These are phyloP conservation scores for Lactarius vividus DNA, from an alignment of 768 basidiomycete genomes.

Conservation along the genomic window DNA sequence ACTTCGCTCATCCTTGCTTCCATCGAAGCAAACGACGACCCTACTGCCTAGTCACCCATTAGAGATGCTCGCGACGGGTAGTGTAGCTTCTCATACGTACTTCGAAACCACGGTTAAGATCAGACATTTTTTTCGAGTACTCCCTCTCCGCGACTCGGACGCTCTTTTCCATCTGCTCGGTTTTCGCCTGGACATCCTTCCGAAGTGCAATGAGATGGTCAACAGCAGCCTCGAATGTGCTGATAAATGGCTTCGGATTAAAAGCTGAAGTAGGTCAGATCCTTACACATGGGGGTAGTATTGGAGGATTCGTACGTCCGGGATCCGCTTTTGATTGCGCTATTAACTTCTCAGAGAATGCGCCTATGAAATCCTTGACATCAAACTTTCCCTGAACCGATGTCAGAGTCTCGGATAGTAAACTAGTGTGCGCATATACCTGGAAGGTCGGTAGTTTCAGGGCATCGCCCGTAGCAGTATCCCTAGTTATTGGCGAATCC, in stretches of 20 bases:
- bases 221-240: constrained; percentile 87
- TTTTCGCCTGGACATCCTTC: constrained; percentile 86
- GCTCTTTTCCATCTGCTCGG: constrained; percentile 89
- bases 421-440: constrained; percentile 1
- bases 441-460: constrained; percentile 24
- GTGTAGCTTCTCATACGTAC: constrained; percentile 42
- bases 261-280: constrained; percentile 56
- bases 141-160: constrained; percentile 87
- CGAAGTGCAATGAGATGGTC: constrained; percentile 84
- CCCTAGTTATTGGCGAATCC: constrained; percentile 6
- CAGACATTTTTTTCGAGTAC: constrained; percentile 92
- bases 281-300: background rate
- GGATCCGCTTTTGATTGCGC: constrained; percentile 77
- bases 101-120: constrained; percentile 92
- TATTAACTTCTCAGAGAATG: constrained; percentile 86
- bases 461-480: constrained; percentile 10
- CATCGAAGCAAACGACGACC: constrained; percentile 84
- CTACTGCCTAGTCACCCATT: constrained; percentile 61
- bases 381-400: constrained; percentile 77
- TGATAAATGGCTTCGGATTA: constrained; percentile 89
- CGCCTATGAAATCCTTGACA: constrained; percentile 83
- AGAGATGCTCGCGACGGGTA: constrained; percentile 2
- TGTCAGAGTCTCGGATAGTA: background rate
- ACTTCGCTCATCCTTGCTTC: constrained; percentile 91
- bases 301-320: constrained; percentile 54